Evolutionary conservation across 2,329 filamentous ascomycete genomes (phyloP), one percentile per base, ranked within the genome.

Genomic region (Trichothecium roseum): DNA sequence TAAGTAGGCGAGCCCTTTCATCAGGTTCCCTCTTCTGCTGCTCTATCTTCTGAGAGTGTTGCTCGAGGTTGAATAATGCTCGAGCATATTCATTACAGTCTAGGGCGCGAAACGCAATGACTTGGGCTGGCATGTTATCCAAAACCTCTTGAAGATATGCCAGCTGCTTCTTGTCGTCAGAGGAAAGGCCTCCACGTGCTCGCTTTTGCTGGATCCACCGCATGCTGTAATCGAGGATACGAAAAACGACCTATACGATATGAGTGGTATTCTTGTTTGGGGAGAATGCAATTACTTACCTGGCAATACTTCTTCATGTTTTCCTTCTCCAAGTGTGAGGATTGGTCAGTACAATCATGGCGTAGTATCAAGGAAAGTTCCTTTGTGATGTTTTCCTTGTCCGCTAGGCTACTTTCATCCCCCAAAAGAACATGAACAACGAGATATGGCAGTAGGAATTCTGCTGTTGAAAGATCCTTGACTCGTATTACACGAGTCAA

Each of bases 11-110:
- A 36, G 81, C 68, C n/a, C 72, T 62, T 16, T 76, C 70, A 3
- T 68, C 64, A 2, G 63, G 56, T 1, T 66, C 64, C 18, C 62
- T 51, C 24, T 62, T 61, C n/a, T 56, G 50, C 18, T 62, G 59
- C 20, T 67, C 60, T 37, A 66, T 55, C 40, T 68, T 62, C 37
- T 66, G 64, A 38, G 88, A 88, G 52, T 94, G 84, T 47, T 94
- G 86, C 57, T 99, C 91, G 65, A 93, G 84, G 52, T 96, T 85
- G 51, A 94, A 95, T 14, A 98, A 65, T 1, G 93, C 91, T 34
- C 91, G 77, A 7, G 91, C 81, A 53, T 89, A 96, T 8, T 93
- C 91, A 40, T 84, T 85, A 59, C 89, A 96, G 50, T 95, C 84
- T n/a, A 94, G 76, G 8, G 91, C 88, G 45, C 89, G 76, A 44